phyloP scores from a whole-genome alignment of 495 filamentous ascomycete genomes.

The Stereocaulon alpinum region DNA sequence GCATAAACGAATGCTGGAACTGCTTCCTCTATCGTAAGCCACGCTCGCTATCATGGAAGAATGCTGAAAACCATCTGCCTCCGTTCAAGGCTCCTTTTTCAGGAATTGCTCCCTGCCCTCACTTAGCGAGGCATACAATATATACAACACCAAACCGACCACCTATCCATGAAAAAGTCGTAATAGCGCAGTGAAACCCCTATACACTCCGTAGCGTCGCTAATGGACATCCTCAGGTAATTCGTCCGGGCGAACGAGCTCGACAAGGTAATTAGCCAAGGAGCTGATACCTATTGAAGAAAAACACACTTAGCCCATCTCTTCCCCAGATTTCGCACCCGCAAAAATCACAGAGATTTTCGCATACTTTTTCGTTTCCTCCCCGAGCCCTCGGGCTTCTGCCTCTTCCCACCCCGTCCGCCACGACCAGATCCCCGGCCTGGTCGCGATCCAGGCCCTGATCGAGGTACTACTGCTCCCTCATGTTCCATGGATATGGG shows the following conservation, averaged over 20 bases:
- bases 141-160: not conserved
- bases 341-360: constrained; percentile 9
- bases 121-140: not conserved
- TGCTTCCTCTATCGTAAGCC: no score
- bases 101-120: not conserved
- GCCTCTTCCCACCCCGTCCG: not conserved
- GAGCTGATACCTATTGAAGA: constrained; percentile 13
- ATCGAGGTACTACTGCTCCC: not conserved
- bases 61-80: no score
- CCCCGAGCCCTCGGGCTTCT: constrained; percentile 7
- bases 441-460: not conserved
- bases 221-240: constrained; percentile 1
- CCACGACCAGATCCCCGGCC: not conserved
- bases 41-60: no score
- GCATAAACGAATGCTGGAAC: no score
- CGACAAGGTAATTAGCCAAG: constrained; percentile 11
- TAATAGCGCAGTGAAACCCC: not conserved
- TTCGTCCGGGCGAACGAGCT: constrained; percentile 4
- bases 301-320: constrained; percentile 12
- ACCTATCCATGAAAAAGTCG: no score
- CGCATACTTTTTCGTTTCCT: constrained; percentile 17
- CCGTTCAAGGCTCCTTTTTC: not conserved
- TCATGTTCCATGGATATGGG: constrained; percentile 15
- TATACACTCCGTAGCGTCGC: not conserved
- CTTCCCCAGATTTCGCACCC: constrained; percentile 7